A percentile compares a stretch with the other conserved stretches of the same genome.
Conservation (phyloP, 2,329 filamentous ascomycete species). For the Alternaria triticina region DNA sequence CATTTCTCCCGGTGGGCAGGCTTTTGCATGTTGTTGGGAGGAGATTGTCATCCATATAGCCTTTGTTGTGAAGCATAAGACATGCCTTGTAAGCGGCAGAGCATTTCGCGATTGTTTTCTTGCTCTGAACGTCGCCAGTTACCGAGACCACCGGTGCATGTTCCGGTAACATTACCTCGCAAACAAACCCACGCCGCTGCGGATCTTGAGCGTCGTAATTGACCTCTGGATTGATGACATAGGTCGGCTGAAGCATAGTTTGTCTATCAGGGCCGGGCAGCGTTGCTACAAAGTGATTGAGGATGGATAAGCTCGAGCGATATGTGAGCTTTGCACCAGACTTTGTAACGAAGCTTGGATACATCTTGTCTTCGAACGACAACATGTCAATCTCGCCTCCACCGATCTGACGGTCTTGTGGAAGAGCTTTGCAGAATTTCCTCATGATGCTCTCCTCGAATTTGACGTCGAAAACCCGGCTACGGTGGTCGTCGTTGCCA, state of each 20-base stretch:
- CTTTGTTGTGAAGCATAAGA: constrained; percentile 68
- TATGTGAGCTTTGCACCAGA: constrained; percentile 84
- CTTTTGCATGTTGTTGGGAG: constrained; percentile 74
- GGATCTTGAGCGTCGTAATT: constrained; percentile 11
- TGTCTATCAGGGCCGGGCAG: constrained; percentile 63
- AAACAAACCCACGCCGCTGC: constrained; percentile 52
- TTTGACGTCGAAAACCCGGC: constrained; percentile 65
- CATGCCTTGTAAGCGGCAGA: constrained; percentile 89
- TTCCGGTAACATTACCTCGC: constrained; percentile 80
- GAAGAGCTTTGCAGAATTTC: constrained; percentile 76
- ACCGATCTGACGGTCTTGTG: constrained; percentile 73
- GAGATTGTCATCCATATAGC: constrained; percentile 75
- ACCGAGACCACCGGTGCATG: constrained; percentile 73
- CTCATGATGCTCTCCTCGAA: constrained; percentile 68
- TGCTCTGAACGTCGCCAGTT: constrained; percentile 67
- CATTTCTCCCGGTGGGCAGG: constrained; percentile 85
- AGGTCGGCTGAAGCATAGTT: constrained; percentile 59
- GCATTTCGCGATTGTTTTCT: constrained; percentile 81
- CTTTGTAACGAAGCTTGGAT: constrained; percentile 63
- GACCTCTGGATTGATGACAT: constrained; percentile 58
- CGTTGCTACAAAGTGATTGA: constrained; percentile 76
- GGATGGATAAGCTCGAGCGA: constrained; percentile 71
- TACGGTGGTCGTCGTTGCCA: constrained; percentile 67
- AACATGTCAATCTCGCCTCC: constrained; percentile 65
- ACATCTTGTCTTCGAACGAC: constrained; percentile 54